These are phyloP conservation scores for Kwoniella europaea DNA, from an alignment of 768 basidiomycete genomes.

Conservation along the genomic window DNA sequence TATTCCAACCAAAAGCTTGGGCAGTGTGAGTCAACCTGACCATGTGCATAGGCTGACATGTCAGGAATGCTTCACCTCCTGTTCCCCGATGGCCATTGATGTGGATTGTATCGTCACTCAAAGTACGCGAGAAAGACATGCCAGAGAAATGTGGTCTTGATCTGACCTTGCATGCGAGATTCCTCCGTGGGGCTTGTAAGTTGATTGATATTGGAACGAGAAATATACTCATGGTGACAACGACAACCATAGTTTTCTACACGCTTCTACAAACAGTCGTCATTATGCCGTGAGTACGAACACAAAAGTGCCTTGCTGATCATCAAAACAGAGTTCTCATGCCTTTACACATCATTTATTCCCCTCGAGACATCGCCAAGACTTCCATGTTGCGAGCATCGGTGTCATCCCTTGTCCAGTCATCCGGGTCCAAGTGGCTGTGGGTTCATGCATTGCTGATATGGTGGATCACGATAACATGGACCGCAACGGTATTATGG, in stretches of 20 bases:
- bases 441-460: constrained; percentile 57
- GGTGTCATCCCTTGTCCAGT: constrained; percentile 43
- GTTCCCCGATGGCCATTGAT: constrained; percentile 52
- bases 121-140: constrained; percentile 52
- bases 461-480: constrained; percentile 55
- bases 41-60: constrained; percentile 8
- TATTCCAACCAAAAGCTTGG: constrained; percentile 53
- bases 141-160: constrained; percentile 54
- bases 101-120: constrained; percentile 49
- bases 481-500: constrained; percentile 51
- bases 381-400: constrained; percentile 55
- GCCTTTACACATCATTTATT: constrained; percentile 53
- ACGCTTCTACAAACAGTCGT: constrained; percentile 45
- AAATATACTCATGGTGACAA: too few relatives aligned
- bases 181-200: constrained; percentile 51
- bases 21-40: constrained; percentile 34
- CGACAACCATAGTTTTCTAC: constrained; percentile 46
- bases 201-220: background rate
- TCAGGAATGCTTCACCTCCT: constrained; percentile 43
- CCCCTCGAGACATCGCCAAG: constrained; percentile 31
- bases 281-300: constrained; percentile 40
- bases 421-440: constrained; percentile 46
- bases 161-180: constrained; percentile 53
- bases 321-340: constrained; percentile 41
- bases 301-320: background rate